Base-by-base conservation (phyloP, 202 grass and related monocot genomes). In the Cymbopogon flexuosus region DNA sequence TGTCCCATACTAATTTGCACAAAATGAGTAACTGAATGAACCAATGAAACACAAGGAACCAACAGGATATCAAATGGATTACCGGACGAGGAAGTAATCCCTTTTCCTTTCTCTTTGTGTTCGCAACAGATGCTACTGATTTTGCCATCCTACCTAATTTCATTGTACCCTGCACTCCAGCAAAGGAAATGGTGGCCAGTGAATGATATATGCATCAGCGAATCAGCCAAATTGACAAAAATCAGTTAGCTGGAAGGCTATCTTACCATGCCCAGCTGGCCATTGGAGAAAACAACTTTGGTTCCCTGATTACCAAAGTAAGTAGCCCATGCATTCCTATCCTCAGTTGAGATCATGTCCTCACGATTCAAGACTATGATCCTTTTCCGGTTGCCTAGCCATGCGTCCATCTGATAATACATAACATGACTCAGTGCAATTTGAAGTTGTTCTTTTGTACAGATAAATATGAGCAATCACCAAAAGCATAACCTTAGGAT, bases 351-450 rank as follows among this genome's bases (percentile, higher is more conserved):
- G 51, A 98, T 86, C 95, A 98, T 98, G 79, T 98, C 95, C 85
- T 98, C 92, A 7, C 95, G 91, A 45, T 98, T 98, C 72, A 98
- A 79, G 83, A 98, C 95, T 81, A 98, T 77, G 83, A 98, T 98
- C 52, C 79, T 95, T 86, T 80, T 98, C 41, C 90, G 79, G 57
- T 86, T 98, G 19, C 90, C 92, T 80, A 98, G 79, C 95, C 95
- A 98, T 35, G 83, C 83, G 91, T 98, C 95, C 92, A 98, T 98
- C 92, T 95, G 70, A 35, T 69, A 66, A 79, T 74, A 56, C 58
- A 74, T 56, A 89, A 5, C 39, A 68, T 41, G 21, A 49, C 5
- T 79, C 22, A 72, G 54, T 60, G 78, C 5, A 5, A 54, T 39
- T 43, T 23, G 42, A 72, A 29, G 3, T 11, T 19, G 41, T 33